Evolutionary conservation across 371 early-diverging fungal genomes (phyloP), one percentile per base, ranked within the genome.

Genomic region (Rhizopus microsporus): DNA sequence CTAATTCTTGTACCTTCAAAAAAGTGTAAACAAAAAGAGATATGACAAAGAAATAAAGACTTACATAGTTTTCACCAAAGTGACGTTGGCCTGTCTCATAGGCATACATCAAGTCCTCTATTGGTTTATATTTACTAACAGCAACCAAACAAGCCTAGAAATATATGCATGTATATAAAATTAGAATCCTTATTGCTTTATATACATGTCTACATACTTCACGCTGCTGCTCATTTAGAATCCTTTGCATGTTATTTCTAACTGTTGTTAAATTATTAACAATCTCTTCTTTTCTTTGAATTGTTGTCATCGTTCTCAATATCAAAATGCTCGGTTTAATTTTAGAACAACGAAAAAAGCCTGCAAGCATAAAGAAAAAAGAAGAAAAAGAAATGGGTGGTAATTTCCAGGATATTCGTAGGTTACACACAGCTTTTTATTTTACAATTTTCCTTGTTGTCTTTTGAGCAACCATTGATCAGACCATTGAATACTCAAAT

Each of bases 1-100:
- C 88, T 9, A 97, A 82, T 65, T 96, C 97, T 74, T 96, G 96
- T 5, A 92, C 86, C 90, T 93, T 62, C 8, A 46, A 8, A n/a
- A 8, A 40, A 9, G n/a, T 31, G 15, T 46, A 10, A 42, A 5
- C 10, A 5, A 40, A 37, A 59, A 29, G 6, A 7, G 9, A 8
- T 10, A 33, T 17, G 37, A 49, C n/a, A 8, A 17, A 23, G 47
- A 33, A 23, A 15, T 12, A 2, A 23, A 23, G 23, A 63, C 76
- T 64, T 82, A 94, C 95, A 81, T 93, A 93, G 68, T 95, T 97
- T 62, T 98, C 97, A 56, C 98, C 97, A 77, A 97, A 97, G 56
- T 96, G 95, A 6, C 92, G 83, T 47, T 97, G 96, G 0, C 94
- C 94, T 4, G 72, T 65, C 16, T 84, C 83, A 58, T 93, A 92